Evolutionary conservation across 2,329 filamentous ascomycete genomes (phyloP).

Genomic region (Ophiostoma ulmi): DNA sequence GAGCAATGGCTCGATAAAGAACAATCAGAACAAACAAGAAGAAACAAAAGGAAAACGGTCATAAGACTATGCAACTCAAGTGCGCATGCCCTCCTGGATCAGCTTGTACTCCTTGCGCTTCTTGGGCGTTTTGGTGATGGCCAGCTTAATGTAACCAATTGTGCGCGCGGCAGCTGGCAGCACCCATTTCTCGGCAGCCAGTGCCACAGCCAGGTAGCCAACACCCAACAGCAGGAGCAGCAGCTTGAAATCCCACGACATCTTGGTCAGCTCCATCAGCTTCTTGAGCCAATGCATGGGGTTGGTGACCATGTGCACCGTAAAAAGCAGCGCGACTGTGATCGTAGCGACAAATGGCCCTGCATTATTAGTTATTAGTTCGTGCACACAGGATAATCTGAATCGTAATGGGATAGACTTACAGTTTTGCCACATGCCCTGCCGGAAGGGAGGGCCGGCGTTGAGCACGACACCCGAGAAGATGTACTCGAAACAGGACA

Average conservation of each 20-base stretch:
- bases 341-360: constrained; percentile 83
- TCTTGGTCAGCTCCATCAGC: constrained; percentile 80
- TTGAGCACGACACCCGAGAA: constrained; percentile 83
- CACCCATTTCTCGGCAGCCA: constrained; percentile 64
- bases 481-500: constrained; percentile 93
- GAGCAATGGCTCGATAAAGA: background rate
- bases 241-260: constrained; percentile 66
- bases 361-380: constrained; percentile 33
- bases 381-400: background rate
- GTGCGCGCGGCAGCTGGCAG: constrained; percentile 64
- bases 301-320: constrained; percentile 73
- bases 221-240: constrained; percentile 67
- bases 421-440: constrained; percentile 75
- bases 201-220: constrained; percentile 63
- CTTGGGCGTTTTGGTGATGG: constrained; percentile 59
- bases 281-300: constrained; percentile 63
- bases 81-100: constrained; percentile 63
- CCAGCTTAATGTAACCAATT: constrained; percentile 58
- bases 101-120: constrained; percentile 84
- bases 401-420: constrained; percentile 35
- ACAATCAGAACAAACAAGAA: background rate
- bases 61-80: background rate
- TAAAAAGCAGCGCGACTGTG: constrained; percentile 59
- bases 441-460: constrained; percentile 85
- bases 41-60: background rate